These are phyloP conservation scores for Aspergillus phoenicis DNA, from an alignment of 2,329 filamentous ascomycete genomes.

Conservation along the genomic window DNA sequence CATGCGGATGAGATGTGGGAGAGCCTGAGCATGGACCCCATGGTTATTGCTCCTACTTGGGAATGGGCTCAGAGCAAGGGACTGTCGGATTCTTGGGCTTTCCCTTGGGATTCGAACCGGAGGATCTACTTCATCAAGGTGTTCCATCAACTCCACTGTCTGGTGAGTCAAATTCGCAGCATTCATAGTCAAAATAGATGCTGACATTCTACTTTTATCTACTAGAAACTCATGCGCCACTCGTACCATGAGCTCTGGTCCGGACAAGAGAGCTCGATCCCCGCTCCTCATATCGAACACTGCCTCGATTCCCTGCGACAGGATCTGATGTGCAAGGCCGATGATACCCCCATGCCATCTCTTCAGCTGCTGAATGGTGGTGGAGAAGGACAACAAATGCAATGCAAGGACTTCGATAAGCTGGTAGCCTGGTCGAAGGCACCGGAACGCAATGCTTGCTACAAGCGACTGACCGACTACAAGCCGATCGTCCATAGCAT, in stretches of 20 bases:
- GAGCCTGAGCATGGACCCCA: constrained; percentile 1
- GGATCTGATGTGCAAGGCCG: constrained; percentile 8
- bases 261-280: neutral
- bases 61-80: constrained; percentile 4
- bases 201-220: neutral
- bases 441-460: constrained; percentile 11
- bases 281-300: constrained; percentile 6
- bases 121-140: constrained; percentile 11
- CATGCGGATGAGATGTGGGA: constrained; percentile 10
- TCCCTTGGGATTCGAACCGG: constrained; percentile 9
- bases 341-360: constrained; percentile 11
- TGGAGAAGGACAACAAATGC: constrained; percentile 8
- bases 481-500: constrained; percentile 1
- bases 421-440: constrained; percentile 6
- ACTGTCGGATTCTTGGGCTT: constrained; percentile 5
- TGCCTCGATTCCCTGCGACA: constrained; percentile 10
- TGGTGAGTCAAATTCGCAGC: neutral
- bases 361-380: constrained; percentile 1
- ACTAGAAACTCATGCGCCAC: neutral
- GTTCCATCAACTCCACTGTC: constrained; percentile 13
- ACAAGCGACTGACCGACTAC: constrained; percentile 1
- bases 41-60: constrained; percentile 9
- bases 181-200: neutral
- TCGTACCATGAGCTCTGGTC: neutral
- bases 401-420: constrained; percentile 9